Conservation (phyloP, 208 protist genomes). For the Wallacemonas sp. region DNA sequence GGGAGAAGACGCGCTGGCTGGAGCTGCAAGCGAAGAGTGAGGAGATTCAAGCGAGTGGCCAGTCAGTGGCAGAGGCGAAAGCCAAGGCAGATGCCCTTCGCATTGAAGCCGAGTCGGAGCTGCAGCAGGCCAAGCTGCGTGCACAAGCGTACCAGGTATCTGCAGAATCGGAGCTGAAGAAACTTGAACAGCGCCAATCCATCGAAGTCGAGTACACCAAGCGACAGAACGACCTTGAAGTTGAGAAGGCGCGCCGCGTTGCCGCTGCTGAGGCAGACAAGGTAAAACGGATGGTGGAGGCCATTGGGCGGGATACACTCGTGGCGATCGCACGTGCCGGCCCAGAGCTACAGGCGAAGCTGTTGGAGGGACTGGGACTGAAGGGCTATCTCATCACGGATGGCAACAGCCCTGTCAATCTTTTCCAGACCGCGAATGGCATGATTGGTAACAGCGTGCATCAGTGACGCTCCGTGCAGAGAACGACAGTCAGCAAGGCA, state of each 20-base stretch:
- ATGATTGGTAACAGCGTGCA: constrained; percentile 65
- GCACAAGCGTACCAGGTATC: constrained; percentile 82
- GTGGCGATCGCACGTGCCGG: constrained; percentile 90
- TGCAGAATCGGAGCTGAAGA: constrained; percentile 84
- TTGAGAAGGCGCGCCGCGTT: constrained; percentile 70
- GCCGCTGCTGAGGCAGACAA: constrained; percentile 90
- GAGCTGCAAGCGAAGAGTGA: constrained; percentile 93
- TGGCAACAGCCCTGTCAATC: constrained; percentile 94
- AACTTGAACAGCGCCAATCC: constrained; percentile 74
- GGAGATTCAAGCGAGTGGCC: constrained; percentile 90
- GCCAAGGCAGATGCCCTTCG: constrained; percentile 88
- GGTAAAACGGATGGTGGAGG: constrained; percentile 83
- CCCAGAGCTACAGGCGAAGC: constrained; percentile 95
- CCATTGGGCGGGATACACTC: constrained; percentile 92
- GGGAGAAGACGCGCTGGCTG: constrained; percentile 73
- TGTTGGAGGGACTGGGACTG: constrained; percentile 93
- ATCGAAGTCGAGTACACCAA: constrained; percentile 87
- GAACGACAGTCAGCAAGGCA: no score
- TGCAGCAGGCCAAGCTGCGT: constrained; percentile 88
- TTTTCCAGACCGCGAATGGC: constrained; percentile 95
- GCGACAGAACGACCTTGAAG: constrained; percentile 82
- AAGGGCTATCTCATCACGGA: constrained; percentile 97
- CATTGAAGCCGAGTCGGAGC: constrained; percentile 87
- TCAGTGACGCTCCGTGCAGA: no score
- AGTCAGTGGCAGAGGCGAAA: constrained; percentile 90